phyloP scores from a whole-genome alignment of 768 basidiomycete genomes.

The Tricholoma terreum region DNA sequence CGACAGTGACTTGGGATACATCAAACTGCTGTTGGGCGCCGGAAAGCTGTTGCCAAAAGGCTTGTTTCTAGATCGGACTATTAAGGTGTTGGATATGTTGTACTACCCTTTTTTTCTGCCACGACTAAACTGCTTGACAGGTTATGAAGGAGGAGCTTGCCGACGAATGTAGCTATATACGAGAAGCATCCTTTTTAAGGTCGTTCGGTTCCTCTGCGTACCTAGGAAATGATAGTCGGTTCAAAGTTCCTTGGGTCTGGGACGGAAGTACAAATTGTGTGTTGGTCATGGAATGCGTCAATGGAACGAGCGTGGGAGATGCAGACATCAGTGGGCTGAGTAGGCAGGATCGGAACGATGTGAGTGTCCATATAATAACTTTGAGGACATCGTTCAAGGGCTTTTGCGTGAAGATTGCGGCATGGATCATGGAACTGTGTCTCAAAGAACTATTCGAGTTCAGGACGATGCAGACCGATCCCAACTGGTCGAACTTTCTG shows the following conservation, averaged over 20 bases:
- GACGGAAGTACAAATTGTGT: conserved; percentile 78
- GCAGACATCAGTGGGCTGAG: conserved; percentile 49
- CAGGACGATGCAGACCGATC: conserved; percentile 95
- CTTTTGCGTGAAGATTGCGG: conserved; percentile 63
- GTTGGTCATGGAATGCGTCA: conserved; percentile 85
- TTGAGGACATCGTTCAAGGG: neutral
- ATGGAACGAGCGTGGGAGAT: conserved; percentile 79
- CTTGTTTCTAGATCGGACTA: conserved; percentile 84
- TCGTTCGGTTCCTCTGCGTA: conserved; percentile 50
- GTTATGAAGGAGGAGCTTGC: conserved; percentile 87
- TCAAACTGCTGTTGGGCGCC: conserved; percentile 77
- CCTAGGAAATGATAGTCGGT: conserved; percentile 60
- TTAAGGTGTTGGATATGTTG: conserved; percentile 46
- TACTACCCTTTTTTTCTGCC: neutral
- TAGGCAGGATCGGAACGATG: conserved; percentile 70
- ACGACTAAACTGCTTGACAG: conserved; percentile 27
- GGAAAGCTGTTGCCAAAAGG: conserved; percentile 83
- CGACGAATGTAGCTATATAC: conserved; percentile 89
- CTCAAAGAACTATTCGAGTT: conserved; percentile 89
- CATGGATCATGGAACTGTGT: conserved; percentile 79
- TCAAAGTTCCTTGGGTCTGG: conserved; percentile 86
- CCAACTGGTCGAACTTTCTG: conserved; percentile 97
- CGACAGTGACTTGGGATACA: conserved; percentile 80
- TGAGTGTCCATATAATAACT: conserved; percentile 27
- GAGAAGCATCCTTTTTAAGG: conserved; percentile 73